Evolutionary conservation across 495 filamentous ascomycete species (phyloP), one percentile per base, ranked within the genome.

Genomic region (Terfezia boudieri): DNA sequence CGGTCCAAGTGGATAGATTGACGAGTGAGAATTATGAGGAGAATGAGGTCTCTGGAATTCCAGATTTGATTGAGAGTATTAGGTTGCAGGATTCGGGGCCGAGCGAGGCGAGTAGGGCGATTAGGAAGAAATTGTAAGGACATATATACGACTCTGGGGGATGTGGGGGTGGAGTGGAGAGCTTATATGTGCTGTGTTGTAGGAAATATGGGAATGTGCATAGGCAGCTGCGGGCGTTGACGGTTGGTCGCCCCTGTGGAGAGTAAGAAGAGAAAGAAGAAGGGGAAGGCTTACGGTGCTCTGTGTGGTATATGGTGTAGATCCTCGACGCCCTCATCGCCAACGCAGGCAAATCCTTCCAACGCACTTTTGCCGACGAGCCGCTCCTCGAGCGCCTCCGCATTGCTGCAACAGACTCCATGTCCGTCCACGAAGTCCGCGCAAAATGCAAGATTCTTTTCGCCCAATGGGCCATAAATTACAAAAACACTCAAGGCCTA

Each of bases 161-260:
- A 54, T 17, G n/a, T 38, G 14, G 36, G 4, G 26, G 4, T 32
- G 26, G 26, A 32, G 26, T 32, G 26, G 4, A 32, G 26, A 32
- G 26, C 26, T 32, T 32, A 32, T 32, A 32, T 32, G 26, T 2
- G 26, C 7, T 32, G 26, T 32, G 26, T 1, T 32, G 26, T 57
- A 86, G 82, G 41, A 96, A 96, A 68, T 99, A 99, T 67, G 92
- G 92, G 53, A 94, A 77, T 59, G 71, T 89, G 17, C 88, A 96
- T 65, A 80, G 86, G 16, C 92, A 96, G 66, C 73, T 99, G 7
- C 79, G 92, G 46, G 83, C 92, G 53, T 76, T 99, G 41, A 82
- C 81, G 9, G 82, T 99, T 12, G 5, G 60, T 61, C 32, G 35
- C 37, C 53, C 22, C 22, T 14, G 51, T 41, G 16, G 36, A 43